Evolutionary conservation across 192 early-diverging fungal genomes (phyloP), one percentile per base, ranked within the genome.

Genomic region (Pecoramyces ruminantium): DNA sequence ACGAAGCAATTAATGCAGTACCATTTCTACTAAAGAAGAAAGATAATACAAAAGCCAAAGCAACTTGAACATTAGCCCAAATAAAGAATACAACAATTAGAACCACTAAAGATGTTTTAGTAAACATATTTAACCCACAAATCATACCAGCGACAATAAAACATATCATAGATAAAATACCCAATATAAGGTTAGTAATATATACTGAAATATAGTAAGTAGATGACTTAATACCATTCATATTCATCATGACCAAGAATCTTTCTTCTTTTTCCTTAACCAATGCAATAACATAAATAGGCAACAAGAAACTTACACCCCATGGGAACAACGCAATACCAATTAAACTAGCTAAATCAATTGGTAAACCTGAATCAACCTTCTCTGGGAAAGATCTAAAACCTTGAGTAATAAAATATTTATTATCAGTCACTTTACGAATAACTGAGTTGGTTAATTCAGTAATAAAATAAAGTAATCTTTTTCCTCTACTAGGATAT

Each of bases 191-290:
- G 79, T 92, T 91, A 38, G 87, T 86, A 40, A 91, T 82, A 80
- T 91, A 93, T 80, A 92, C 92, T n/a, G 89, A 83, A 39, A 92
- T 29, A 79, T 90, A 92, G 83, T 93, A 92, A 4, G 86, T 83
- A 78, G 84, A 83, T 30, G 84, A 81, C 77, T 90, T 92, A 81
- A 93, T 81, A 27, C 92, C 92, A 81, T 92, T 93, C 89, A 93
- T 92, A 80, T 83, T 82, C 92, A 93, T 93, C 92, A 93, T 93
- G 15, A 89, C 86, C 25, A 91, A 81, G 79, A 93, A 89, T 30
- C 90, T 82, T 18, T 88, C 88, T 79, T 94, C 92, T 86, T 94
- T 93, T 83, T 94, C 92, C 79, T 88, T 85, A 79, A 93, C 91
- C 28, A 94, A 81, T 29, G 83, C 89, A 38, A 94, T 88, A 1